These are phyloP conservation scores for Patellifolia procumbens DNA, from an alignment of 179 eudicot genomes.

Conservation along the genomic window DNA sequence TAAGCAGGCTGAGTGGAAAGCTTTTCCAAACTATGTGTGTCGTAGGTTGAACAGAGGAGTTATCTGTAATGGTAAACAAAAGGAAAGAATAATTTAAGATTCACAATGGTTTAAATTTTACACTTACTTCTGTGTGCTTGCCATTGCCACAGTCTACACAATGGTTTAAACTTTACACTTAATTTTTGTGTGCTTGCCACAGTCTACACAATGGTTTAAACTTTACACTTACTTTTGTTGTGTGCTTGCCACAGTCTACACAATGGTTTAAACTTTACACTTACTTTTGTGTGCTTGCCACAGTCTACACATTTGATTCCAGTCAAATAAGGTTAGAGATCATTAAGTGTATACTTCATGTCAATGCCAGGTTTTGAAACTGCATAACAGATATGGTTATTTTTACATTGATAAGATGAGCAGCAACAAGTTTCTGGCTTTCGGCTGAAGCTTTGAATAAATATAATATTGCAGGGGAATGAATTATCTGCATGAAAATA, in stretches of 20 bases:
- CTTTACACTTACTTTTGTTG: too few species aligned
- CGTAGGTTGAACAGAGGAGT: background rate
- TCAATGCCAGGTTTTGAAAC: background rate
- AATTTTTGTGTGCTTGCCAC: background rate
- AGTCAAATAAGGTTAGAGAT: background rate
- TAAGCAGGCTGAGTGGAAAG: background rate
- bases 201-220: too few species aligned
- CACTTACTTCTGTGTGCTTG: background rate
- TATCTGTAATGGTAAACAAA: background rate
- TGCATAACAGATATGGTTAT: conserved; percentile 1
- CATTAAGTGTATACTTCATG: background rate
- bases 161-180: too few species aligned
- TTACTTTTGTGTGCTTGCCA: background rate
- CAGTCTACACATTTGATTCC: background rate
- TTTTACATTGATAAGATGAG: background rate
- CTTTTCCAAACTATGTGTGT: background rate
- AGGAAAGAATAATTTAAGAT: too few species aligned
- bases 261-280: too few species aligned
- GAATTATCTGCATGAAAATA: conserved; percentile 52
- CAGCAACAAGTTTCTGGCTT: background rate
- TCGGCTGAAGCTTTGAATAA: conserved; percentile 17
- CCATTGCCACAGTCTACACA: background rate
- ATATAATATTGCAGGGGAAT: conserved; percentile 41
- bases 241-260: background rate
- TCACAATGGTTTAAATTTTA: background rate